Conservation (phyloP, 345 rosid genomes). For the Gossypium raimondii region DNA sequence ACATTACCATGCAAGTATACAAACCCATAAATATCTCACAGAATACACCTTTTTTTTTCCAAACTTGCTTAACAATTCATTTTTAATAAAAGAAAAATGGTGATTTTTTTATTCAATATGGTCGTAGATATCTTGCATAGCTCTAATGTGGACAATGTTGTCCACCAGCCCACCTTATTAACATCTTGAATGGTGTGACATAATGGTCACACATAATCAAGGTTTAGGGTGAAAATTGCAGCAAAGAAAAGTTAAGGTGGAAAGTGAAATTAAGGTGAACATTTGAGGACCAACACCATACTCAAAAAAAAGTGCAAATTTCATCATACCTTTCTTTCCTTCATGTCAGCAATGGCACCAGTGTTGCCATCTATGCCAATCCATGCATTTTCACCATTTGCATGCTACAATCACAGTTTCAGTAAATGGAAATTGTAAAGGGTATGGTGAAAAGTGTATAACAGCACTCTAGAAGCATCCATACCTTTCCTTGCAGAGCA, state of each 20-base stretch:
- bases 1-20: no score
- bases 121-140: neutral
- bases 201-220: neutral
- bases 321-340: conserved; percentile 62
- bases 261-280: neutral
- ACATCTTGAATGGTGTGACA: neutral
- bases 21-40: no score
- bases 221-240: neutral
- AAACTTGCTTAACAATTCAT: neutral
- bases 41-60: no score
- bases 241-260: neutral
- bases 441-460: neutral
- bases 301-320: neutral
- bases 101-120: neutral
- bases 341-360: conserved; percentile 88
- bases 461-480: neutral
- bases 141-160: neutral
- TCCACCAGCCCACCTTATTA: conserved; percentile 2
- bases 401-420: conserved; percentile 50
- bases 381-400: conserved; percentile 98
- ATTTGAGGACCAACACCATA: neutral
- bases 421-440: neutral
- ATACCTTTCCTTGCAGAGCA: conserved; percentile 85
- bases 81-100: neutral
- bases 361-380: conserved; percentile 87